Conservation (phyloP, 179 eudicot genomes). For the Beta macrorhiza region DNA sequence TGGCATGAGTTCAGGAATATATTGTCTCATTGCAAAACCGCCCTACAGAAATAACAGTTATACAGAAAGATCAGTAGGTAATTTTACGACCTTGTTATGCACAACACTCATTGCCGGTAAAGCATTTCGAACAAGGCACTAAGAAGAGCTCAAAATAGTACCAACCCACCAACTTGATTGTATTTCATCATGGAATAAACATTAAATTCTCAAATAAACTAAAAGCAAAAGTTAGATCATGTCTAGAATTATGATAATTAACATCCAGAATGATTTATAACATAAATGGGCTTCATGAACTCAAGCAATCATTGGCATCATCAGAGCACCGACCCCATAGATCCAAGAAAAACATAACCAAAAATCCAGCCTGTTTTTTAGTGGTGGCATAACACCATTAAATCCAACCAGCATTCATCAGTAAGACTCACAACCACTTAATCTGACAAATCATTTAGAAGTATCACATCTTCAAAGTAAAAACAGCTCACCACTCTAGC, state of each 20-base stretch:
- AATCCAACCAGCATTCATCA: neutral
- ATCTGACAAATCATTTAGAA: neutral
- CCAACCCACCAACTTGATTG: neutral
- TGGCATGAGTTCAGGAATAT: constrained; percentile 91
- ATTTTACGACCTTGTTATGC: too few species aligned
- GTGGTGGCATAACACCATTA: neutral
- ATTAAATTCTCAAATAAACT: neutral
- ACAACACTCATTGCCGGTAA: neutral
- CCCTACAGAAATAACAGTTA: constrained; percentile 54
- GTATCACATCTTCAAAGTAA: constrained; percentile 1
- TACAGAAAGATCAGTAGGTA: neutral
- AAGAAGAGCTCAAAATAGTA: neutral
- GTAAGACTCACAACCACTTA: neutral
- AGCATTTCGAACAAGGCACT: neutral
- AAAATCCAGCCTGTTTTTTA: neutral
- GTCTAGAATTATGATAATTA: neutral
- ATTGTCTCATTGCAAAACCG: constrained; percentile 93
- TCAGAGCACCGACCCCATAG: neutral
- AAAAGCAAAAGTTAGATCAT: neutral
- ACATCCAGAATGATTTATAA: neutral
- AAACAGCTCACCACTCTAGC: constrained; percentile 88
- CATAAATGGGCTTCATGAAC: neutral
- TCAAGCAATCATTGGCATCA: neutral
- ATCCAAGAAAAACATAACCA: neutral
- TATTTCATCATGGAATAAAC: neutral